These are phyloP conservation scores for Penicillium simplicissimum DNA, from an alignment of 495 filamentous ascomycete genomes.

Conservation along the genomic window DNA sequence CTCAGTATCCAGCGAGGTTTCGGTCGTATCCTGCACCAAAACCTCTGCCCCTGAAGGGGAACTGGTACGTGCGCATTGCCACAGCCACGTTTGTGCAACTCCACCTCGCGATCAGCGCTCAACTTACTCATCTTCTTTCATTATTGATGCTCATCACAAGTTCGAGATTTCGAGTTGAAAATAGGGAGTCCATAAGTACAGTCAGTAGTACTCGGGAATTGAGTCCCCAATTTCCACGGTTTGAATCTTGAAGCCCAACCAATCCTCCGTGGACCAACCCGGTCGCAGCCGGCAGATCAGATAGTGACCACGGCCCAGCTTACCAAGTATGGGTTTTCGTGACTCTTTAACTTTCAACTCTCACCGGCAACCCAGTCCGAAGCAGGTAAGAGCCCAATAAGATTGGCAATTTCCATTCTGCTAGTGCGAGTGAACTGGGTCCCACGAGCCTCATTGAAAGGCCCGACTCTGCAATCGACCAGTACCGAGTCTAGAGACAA, in stretches of 20 bases:
- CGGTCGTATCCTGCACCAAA: too few species aligned
- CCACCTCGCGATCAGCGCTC: constrained; percentile 1
- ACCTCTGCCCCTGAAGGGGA: constrained; percentile 3
- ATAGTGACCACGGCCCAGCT: not conserved
- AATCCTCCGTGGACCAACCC: not conserved
- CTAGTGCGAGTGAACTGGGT: not conserved
- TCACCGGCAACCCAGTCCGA: not conserved
- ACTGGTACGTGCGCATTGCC: constrained; percentile 22
- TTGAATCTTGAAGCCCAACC: not conserved
- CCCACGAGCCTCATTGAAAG: not conserved
- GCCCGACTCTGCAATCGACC: too few species aligned
- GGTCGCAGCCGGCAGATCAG: not conserved
- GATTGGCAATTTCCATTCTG: not conserved
- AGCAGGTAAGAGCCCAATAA: not conserved
- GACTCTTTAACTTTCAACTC: not conserved
- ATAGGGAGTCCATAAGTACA: too few species aligned
- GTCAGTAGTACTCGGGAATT: too few species aligned
- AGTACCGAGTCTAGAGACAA: not conserved
- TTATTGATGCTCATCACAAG: not conserved
- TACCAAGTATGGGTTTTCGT: too few species aligned
- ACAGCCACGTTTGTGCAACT: not conserved
- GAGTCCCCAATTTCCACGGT: not conserved
- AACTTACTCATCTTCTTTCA: not conserved
- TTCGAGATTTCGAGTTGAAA: not conserved
- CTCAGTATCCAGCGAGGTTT: too few species aligned